Percentiles rank a stretch among this genome's conserved stretches.
These are phyloP conservation scores for Myxozyma geophila DNA, from an alignment of 805 yeast species.

Conservation along the genomic window DNA sequence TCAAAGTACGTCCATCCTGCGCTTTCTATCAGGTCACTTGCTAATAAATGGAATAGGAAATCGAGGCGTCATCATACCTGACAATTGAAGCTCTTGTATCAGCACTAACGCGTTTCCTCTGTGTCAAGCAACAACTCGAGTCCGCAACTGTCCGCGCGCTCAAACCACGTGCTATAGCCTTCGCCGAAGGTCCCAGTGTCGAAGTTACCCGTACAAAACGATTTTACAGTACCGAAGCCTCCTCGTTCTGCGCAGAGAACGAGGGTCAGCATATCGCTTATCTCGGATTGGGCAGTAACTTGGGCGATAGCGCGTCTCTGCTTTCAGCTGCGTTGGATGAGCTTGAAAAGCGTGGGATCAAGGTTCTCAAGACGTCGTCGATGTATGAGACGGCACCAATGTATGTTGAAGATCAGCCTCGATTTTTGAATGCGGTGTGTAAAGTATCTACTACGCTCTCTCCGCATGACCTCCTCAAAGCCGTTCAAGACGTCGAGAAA, in stretches of 20 bases:
- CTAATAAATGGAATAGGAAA: conserved; percentile 39
- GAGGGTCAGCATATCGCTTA: conserved; percentile 50
- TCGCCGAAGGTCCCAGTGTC: conserved; percentile 90
- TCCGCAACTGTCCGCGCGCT: conserved; percentile 64
- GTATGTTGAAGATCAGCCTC: conserved; percentile 80
- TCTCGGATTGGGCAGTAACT: conserved; percentile 88
- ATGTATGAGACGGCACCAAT: conserved; percentile 89
- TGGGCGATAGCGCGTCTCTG: conserved; percentile 70
- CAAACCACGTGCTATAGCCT: conserved; percentile 87
- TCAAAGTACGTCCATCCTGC: conserved; percentile 46
- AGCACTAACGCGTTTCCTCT: conserved; percentile 64
- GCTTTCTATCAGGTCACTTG: background rate
- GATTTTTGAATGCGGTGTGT: conserved; percentile 82
- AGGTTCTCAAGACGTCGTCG: conserved; percentile 68
- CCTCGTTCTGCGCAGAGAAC: background rate
- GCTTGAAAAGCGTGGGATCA: conserved; percentile 51
- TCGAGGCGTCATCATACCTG: conserved; percentile 80
- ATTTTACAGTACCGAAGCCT: conserved; percentile 25
- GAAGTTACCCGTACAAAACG: conserved; percentile 57
- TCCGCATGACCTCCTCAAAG: conserved; percentile 67
- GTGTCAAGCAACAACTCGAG: conserved; percentile 50
- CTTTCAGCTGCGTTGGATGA: conserved; percentile 60
- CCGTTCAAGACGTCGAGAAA: conserved; percentile 79
- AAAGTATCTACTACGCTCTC: conserved; percentile 62
- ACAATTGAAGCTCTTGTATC: conserved; percentile 92